Evolutionary conservation across 768 basidiomycete species (phyloP), one percentile per base, ranked within the genome.

Genomic region (Boletus huronensis): DNA sequence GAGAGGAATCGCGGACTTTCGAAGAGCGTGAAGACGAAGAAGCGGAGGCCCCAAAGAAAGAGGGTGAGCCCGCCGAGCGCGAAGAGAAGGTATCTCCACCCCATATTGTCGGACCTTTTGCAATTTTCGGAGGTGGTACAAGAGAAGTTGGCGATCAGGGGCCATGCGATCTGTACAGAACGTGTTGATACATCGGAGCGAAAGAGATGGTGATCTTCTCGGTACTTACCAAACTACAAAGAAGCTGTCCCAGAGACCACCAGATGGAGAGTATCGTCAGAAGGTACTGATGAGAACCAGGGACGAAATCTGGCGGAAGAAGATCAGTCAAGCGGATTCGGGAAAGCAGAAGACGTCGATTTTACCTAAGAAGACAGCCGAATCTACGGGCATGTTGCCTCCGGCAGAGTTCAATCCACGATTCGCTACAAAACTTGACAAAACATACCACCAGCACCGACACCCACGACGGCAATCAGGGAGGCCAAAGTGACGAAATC

Each of bases 41-140:
- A 76, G 38, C 82, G 79, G 57, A 80, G 53, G 11, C 63, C 70
- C 75, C 80, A 83, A n/a, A 82, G 66, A 49, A 82, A 54, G 35
- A 85, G 70, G 25, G 76, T 81, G 38, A 83, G 56, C 9, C 74
- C 81, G 3, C 83, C 81, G 36, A 83, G 75, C 0, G 74, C 73
- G 63, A 81, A 77, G 31, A 83, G 68, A 25, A 83, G 74, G 61
- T 84, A 84, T 28, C 84, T 72, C 83, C 84, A 85, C 23, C 84
- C 83, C 82, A 82, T 84, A 58, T 84, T 85, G 19, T 78, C 58
- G 3, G 72, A 64, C 45, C 70, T 75, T 35, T 72, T 54, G 55
- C 80, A 80, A 3, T 70, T 60, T 6, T 52, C 54, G 0, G 69
- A 17, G 3, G 65, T 58, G 0, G 73, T 50, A 56, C 83, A 84